Conservation (phyloP, 2,329 filamentous ascomycete species). For the Neurospora sp. region DNA sequence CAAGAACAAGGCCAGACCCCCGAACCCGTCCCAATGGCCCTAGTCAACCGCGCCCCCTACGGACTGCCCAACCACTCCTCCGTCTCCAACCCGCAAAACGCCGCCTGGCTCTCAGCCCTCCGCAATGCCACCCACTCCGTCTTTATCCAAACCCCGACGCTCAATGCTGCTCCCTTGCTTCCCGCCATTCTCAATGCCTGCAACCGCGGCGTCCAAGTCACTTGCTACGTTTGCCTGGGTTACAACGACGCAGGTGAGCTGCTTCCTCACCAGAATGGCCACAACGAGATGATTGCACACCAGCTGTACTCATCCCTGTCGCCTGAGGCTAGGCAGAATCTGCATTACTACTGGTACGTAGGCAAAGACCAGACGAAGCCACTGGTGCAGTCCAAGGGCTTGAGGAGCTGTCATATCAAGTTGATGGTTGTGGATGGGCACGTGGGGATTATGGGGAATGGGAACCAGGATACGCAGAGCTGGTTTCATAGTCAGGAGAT, state of each 20-base stretch:
- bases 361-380: conserved; percentile 62
- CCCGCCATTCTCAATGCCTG: conserved; percentile 54
- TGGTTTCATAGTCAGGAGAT: conserved; percentile 73
- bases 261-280: conserved; percentile 38
- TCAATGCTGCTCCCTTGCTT: conserved; percentile 61
- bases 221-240: conserved; percentile 63
- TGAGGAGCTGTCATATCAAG: conserved; percentile 66
- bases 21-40: conserved; percentile 55
- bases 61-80: conserved; percentile 52
- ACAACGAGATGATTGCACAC: conserved; percentile 23
- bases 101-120: conserved; percentile 61
- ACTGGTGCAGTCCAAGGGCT: conserved; percentile 55
- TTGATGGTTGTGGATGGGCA: conserved; percentile 61
- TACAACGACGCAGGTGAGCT: conserved; percentile 74
- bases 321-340: conserved; percentile 31
- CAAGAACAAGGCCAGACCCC: neutral
- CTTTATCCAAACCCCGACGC: conserved; percentile 71
- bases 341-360: conserved; percentile 61
- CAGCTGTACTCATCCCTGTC: conserved; percentile 47
- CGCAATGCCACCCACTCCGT: conserved; percentile 51
- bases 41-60: conserved; percentile 60
- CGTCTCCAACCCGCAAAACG: conserved; percentile 61
- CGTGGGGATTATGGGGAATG: conserved; percentile 63
- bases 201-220: conserved; percentile 57
- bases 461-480: conserved; percentile 72